A percentile compares a stretch with the other conserved stretches of the same genome.
phyloP scores from a whole-genome alignment of 164 flowering plant species.

The Buxus sempervirens region DNA sequence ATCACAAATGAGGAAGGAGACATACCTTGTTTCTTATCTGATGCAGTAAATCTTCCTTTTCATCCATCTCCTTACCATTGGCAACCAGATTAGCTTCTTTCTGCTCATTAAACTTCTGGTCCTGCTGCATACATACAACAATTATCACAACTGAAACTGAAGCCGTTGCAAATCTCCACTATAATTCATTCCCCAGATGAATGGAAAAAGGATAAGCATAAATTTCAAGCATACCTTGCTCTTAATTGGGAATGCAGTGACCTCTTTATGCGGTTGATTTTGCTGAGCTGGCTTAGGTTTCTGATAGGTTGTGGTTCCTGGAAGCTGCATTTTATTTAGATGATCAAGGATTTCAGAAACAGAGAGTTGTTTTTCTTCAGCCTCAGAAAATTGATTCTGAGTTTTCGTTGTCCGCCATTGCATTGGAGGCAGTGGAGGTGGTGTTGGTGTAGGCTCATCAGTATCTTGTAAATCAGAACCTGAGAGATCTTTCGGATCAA shows the following conservation, averaged over 20 bases:
- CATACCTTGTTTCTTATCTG: slow-evolving; percentile 83
- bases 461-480: slow-evolving; percentile 11
- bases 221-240: slow-evolving; percentile 34
- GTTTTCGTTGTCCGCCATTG: slow-evolving; percentile 47
- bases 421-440: slow-evolving; percentile 70
- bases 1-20: slow-evolving; percentile 7
- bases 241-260: slow-evolving; percentile 15
- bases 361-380: slow-evolving; percentile 20
- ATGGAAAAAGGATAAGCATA: background rate
- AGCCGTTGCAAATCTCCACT: background rate
- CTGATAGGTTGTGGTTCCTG: slow-evolving; percentile 18
- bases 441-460: slow-evolving; percentile 35
- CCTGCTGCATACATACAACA: slow-evolving; percentile 18
- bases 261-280: slow-evolving; percentile 26
- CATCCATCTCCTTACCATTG: slow-evolving; percentile 36
- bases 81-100: slow-evolving; percentile 29
- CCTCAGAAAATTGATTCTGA: slow-evolving; percentile 18
- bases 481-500: slow-evolving; percentile 12
- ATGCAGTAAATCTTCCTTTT: slow-evolving; percentile 57
- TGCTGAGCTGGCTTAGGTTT: slow-evolving; percentile 30
- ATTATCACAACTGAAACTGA: slow-evolving; percentile 1
- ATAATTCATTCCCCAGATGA: background rate
- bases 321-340: slow-evolving; percentile 21
- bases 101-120: slow-evolving; percentile 23
- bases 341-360: slow-evolving; percentile 23